A percentile compares a stretch with the other conserved stretches of the same genome.
These are phyloP conservation scores for Psilocybe mexicana DNA, from an alignment of 1,284 basidiomycete species.

Conservation along the genomic window DNA sequence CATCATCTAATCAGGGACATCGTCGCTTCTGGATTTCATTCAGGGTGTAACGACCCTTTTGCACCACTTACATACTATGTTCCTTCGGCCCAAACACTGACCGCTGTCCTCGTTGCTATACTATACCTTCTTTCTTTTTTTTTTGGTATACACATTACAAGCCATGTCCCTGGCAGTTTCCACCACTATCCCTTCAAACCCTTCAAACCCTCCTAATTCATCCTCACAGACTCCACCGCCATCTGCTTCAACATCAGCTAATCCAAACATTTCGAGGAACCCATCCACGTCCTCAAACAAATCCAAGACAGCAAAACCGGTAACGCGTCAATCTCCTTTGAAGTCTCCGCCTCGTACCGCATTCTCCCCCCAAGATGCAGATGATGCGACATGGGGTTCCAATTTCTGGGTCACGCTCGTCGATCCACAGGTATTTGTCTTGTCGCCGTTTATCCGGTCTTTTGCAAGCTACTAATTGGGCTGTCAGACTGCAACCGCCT, in stretches of 20 bases:
- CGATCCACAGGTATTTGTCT: constrained; percentile 67
- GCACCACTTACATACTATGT: constrained; percentile 7
- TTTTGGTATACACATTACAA: not conserved
- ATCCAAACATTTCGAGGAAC: constrained; percentile 21
- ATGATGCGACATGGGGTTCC: constrained; percentile 69
- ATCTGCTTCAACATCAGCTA: constrained; percentile 16
- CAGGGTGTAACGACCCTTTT: constrained; percentile 2
- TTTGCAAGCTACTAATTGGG: constrained; percentile 2
- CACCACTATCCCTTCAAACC: constrained; percentile 14
- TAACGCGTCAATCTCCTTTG: constrained; percentile 22
- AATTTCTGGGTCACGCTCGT: constrained; percentile 86
- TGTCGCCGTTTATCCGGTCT: not conserved
- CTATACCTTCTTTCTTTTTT: constrained; percentile 17
- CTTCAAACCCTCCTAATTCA: constrained; percentile 11
- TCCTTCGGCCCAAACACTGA: constrained; percentile 7
- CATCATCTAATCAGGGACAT: constrained; percentile 10
- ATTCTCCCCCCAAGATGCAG: constrained; percentile 31
- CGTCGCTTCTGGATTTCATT: constrained; percentile 10
- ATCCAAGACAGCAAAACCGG: constrained; percentile 15
- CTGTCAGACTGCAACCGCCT: constrained; percentile 48
- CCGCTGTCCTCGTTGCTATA: constrained; percentile 8
- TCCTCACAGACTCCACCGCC: constrained; percentile 20
- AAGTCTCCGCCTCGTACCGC: constrained; percentile 26
- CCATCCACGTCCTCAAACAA: constrained; percentile 26
- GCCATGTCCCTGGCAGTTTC: constrained; percentile 20